Evolutionary conservation across 768 basidiomycete species (phyloP).

Genomic region (Boletus subparvulus): DNA sequence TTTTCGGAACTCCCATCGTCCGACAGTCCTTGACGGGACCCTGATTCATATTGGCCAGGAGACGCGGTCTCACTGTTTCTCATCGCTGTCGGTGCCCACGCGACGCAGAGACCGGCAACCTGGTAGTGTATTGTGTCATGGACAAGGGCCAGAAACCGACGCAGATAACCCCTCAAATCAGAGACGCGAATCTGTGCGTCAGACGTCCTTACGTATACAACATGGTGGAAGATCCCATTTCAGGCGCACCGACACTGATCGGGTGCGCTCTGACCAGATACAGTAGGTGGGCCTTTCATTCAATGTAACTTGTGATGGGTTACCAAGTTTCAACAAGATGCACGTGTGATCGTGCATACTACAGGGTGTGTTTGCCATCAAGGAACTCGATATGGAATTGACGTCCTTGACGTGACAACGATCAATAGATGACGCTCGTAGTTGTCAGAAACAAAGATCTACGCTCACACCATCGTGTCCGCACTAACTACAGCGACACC

Average conservation of each 20-base stretch:
- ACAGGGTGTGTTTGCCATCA: neutral
- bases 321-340: conserved; percentile 3
- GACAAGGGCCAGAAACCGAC: neutral
- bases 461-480: neutral
- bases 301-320: neutral
- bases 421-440: neutral
- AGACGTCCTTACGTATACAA: conserved; percentile 8
- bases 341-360: neutral
- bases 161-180: conserved; percentile 4
- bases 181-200: neutral
- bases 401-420: conserved; percentile 3
- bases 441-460: neutral
- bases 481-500: neutral
- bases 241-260: conserved; percentile 3
- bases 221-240: neutral
- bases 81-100: neutral
- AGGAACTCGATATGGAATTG: neutral
- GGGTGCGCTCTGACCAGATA: neutral
- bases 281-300: neutral
- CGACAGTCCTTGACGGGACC: neutral
- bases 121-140: neutral
- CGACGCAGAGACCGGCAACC: conserved; percentile 2
- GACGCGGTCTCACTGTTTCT: neutral
- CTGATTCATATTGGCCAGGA: neutral
- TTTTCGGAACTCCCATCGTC: too few species aligned